Percentiles rank a stretch among this genome's conserved stretches.
phyloP scores from a whole-genome alignment of 164 flowering plant species.

The Protea cynaroides region DNA sequence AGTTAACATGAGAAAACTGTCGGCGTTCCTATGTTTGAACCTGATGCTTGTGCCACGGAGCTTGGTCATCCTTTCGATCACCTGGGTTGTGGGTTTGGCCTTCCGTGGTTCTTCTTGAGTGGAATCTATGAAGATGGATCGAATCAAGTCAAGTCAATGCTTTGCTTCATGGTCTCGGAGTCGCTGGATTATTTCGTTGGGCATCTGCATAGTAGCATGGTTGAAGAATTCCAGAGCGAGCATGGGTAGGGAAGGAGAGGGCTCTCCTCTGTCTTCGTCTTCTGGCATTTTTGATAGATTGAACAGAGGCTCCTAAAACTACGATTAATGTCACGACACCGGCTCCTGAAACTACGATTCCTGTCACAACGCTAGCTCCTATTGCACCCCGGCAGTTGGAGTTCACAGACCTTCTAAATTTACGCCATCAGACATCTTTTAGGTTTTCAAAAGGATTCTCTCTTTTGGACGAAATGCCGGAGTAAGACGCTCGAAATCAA shows the following conservation, averaged over 20 bases:
- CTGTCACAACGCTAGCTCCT: background rate
- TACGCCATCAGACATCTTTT: background rate
- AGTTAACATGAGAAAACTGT: conserved; percentile 23
- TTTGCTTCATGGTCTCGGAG: conserved; percentile 15
- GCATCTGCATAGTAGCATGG: conserved; percentile 8
- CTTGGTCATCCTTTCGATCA: conserved; percentile 20
- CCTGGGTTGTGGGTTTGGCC: background rate
- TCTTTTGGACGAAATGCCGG: background rate
- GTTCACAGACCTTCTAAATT: conserved; percentile 16
- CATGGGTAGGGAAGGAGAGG: background rate
- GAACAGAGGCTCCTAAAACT: conserved; percentile 7
- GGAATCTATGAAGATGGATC: conserved; percentile 13
- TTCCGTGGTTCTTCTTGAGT: background rate
- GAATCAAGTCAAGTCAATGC: conserved; percentile 26
- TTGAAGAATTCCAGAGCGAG: conserved; percentile 18
- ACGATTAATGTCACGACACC: background rate
- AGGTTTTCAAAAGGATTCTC: background rate
- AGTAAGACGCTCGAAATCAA: background rate
- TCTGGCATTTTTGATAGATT: conserved; percentile 7
- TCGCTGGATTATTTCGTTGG: conserved; percentile 3
- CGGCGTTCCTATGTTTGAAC: conserved; percentile 13
- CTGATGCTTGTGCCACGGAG: conserved; percentile 20
- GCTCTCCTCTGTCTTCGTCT: background rate
- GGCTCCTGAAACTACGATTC: no score
- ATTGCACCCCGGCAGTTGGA: conserved; percentile 9